phyloP scores from a whole-genome alignment of 495 filamentous ascomycete genomes.

The Cetradonia linearis region DNA sequence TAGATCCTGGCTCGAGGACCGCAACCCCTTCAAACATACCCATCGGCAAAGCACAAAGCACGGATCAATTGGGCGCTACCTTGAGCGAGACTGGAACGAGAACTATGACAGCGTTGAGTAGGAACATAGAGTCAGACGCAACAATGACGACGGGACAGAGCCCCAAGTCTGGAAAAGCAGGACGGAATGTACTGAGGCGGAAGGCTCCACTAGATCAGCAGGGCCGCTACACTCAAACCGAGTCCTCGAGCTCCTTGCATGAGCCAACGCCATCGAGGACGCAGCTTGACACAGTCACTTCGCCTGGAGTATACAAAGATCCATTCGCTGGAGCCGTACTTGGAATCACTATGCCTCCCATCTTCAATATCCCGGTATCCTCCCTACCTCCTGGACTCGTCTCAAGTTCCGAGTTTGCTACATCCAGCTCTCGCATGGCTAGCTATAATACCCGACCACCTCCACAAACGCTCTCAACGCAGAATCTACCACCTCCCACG shows the following conservation, averaged over 20 bases:
- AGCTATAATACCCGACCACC: conserved; percentile 20
- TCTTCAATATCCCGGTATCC: conserved; percentile 15
- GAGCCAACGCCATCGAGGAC: conserved; percentile 15
- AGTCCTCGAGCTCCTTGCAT: conserved; percentile 23
- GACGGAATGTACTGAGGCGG: conserved; percentile 23
- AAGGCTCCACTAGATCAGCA: conserved; percentile 23
- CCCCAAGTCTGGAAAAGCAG: conserved; percentile 13
- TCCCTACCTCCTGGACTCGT: conserved; percentile 8
- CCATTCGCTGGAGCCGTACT: conserved; percentile 20
- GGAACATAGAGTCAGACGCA: not conserved
- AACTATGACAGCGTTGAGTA: not conserved
- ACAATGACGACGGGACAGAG: conserved; percentile 2
- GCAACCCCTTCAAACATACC: conserved; percentile 10
- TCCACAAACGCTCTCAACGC: conserved; percentile 15
- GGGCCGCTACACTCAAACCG: conserved; percentile 19
- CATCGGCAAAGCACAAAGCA: conserved; percentile 9
- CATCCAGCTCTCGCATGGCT: conserved; percentile 27
- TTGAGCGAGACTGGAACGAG: conserved; percentile 11
- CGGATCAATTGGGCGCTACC: conserved; percentile 2
- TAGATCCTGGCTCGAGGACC: conserved; percentile 4
- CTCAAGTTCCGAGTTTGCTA: conserved; percentile 20
- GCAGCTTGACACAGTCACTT: conserved; percentile 14
- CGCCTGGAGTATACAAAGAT: conserved; percentile 19
- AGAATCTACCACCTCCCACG: conserved; percentile 53
- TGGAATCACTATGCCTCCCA: conserved; percentile 22